Base-by-base conservation (phyloP, 108 stramenopile genomes). In the Skeletonema menzelii region DNA sequence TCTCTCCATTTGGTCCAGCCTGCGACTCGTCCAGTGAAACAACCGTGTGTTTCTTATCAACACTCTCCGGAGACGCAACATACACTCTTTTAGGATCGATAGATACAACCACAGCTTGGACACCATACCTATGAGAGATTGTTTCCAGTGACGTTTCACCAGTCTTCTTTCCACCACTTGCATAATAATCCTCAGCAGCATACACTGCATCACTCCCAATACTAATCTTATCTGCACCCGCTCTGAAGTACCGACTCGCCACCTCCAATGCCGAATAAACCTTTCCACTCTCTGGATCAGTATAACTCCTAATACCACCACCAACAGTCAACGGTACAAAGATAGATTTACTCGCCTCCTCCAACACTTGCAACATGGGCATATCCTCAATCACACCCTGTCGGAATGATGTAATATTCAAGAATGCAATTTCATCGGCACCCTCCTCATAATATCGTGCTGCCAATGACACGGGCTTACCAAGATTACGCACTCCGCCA, bases 281-380 rank as follows among this genome's bases (percentile, higher is more conserved):
- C 47, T 71, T 82, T 8, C 98, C 97, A 5, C 85, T 75, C 20
- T 70, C 75, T 20, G 85, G 83, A 72, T 98, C 99, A 8, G 87
- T 88, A 73, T 98, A 96, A 35, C 82, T 89, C n/a, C 97, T 86
- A 78, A 99, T 98, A 17, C 99, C 99, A 37, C 99, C 99, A 19
- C 99, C 99, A 20, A 99, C 97, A 3, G 99, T 99, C 26, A 99
- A 61, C 1, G 99, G 99, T 17, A 99, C 99, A 73, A 99, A 99
- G 32, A 97, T 95, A 17, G 82, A 84, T 65, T 96, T 92, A 19
- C 95, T 95, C 34, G 97, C 94, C 67, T 90, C 84, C 65, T 97
- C 95, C 30, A 99, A 78, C 5, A 99, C 96, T 60, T 95, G 92
- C 27, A 98, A 85, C 97, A 99, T 97, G 37, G 98, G 97, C 86